phyloP scores from a whole-genome alignment of 139 green algal species.

The Eudorina sp. region DNA sequence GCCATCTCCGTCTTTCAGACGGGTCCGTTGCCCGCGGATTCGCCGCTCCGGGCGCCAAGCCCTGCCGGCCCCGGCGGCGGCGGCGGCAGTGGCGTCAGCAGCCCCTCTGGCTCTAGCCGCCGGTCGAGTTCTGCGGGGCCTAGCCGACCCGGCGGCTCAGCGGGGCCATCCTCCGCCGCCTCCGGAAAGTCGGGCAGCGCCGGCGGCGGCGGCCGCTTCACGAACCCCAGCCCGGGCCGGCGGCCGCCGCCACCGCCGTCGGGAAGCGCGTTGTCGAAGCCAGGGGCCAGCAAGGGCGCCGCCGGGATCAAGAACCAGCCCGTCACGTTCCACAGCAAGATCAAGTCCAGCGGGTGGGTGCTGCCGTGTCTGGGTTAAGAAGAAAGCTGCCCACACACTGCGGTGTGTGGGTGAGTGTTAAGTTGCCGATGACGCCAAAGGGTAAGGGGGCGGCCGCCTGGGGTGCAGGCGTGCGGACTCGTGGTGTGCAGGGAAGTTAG shows the following conservation, averaged over 20 bases:
- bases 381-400: not conserved
- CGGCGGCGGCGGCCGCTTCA: not conserved
- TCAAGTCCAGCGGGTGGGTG: slow-evolving; percentile 61
- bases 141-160: not conserved
- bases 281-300: not conserved
- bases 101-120: not conserved
- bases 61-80: not conserved
- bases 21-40: slow-evolving; percentile 37
- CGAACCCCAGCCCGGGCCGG: not conserved
- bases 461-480: no score
- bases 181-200: not conserved
- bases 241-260: not conserved
- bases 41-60: slow-evolving; percentile 33
- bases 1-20: slow-evolving; percentile 54
- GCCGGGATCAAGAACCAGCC: slow-evolving; percentile 50
- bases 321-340: slow-evolving; percentile 68
- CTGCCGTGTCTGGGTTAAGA: not conserved
- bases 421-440: no score
- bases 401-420: no score
- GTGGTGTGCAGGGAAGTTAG: no score
- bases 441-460: no score
- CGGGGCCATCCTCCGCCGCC: not conserved
- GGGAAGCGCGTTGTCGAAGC: not conserved
- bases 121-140: not conserved
- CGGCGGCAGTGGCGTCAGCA: not conserved